Evolutionary conservation across 192 early-diverging fungal species (phyloP), one percentile per base, ranked within the genome.

Genomic region (Backusella circina): DNA sequence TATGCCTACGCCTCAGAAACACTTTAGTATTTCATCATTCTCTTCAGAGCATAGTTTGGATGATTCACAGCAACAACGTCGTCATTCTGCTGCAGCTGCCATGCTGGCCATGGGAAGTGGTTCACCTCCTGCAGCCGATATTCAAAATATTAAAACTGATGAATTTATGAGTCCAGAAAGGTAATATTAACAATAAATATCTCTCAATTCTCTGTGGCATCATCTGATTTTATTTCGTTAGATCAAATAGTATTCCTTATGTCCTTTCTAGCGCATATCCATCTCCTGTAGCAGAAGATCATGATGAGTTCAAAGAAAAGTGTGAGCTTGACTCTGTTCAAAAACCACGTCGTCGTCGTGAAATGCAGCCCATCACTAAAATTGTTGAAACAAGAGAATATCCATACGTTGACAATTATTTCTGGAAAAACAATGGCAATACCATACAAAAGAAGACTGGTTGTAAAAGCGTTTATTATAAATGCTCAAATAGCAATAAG

Each of bases 381-480:
- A 87, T 89, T 70, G 81, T 89, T 16, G 88, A 89, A 44, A 86
- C 88, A 5, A 72, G 74, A 35, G 84, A 89, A 66, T 71, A 61
- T 64, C 86, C 88, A 15, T 83, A 84, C 28, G n/a, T 75, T 13
- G 88, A 89, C 57, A 81, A 75, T 23, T 87, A 81, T 68, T 81
- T 87, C 30, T 89, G 88, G 88, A 86, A 86, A 71, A 89, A 89
- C 71, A 89, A 89, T 71, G 88, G 88, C 28, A 88, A 88, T 50
- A 88, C 87, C 23, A 84, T 80, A 3, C 85, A 87, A 50, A 84
- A 82, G 69, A 89, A 89, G 78, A 87, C 86, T 26, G 86, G 86
- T 23, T 85, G 84, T 36, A 87, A 86, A 78, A 89, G 88, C 71
- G 80, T 89, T 31, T 89, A 89, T 69, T 89, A 86, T 73, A 89